Conservation (phyloP, 306 rosid genomes). For the Corylus heterophylla region DNA sequence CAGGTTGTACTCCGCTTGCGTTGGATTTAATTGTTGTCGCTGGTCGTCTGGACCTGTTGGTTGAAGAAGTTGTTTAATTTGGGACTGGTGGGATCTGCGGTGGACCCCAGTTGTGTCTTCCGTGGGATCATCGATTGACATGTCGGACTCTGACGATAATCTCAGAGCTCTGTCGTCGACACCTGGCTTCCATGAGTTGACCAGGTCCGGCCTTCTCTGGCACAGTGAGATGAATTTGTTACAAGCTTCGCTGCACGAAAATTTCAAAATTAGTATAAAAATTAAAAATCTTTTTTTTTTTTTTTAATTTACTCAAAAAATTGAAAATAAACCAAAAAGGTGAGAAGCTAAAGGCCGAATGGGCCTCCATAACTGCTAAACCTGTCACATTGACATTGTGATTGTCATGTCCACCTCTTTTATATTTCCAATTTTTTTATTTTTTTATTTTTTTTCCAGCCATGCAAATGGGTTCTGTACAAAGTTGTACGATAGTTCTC, state of each 20-base stretch:
- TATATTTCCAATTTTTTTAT: not conserved
- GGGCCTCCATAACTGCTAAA: slow-evolving; percentile 26
- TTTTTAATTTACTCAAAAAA: not conserved
- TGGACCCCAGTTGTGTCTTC: slow-evolving; percentile 48
- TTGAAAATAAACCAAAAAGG: not conserved
- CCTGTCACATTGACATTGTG: slow-evolving; percentile 31
- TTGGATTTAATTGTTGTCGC: slow-evolving; percentile 10
- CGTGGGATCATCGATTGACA: slow-evolving; percentile 83
- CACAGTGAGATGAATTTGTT: slow-evolving; percentile 52
- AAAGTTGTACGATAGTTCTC: not conserved
- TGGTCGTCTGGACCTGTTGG: slow-evolving; percentile 12
- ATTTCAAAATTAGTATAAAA: too few species aligned
- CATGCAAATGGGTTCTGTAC: not conserved
- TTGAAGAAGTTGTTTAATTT: slow-evolving; percentile 14
- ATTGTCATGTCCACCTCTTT: not conserved
- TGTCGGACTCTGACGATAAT: slow-evolving; percentile 82
- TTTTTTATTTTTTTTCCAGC: not conserved
- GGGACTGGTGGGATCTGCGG: slow-evolving; percentile 30
- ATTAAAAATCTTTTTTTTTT: not conserved
- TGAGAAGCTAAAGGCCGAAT: slow-evolving; percentile 19
- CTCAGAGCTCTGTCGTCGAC: slow-evolving; percentile 60
- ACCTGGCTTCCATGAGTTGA: slow-evolving; percentile 55
- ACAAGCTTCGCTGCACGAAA: slow-evolving; percentile 77
- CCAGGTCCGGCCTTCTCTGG: slow-evolving; percentile 70
- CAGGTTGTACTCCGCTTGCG: slow-evolving; percentile 1